Evolutionary conservation across 805 yeast species (phyloP), one percentile per base, ranked within the genome.

Genomic region (Yamadazyma ubonensis): DNA sequence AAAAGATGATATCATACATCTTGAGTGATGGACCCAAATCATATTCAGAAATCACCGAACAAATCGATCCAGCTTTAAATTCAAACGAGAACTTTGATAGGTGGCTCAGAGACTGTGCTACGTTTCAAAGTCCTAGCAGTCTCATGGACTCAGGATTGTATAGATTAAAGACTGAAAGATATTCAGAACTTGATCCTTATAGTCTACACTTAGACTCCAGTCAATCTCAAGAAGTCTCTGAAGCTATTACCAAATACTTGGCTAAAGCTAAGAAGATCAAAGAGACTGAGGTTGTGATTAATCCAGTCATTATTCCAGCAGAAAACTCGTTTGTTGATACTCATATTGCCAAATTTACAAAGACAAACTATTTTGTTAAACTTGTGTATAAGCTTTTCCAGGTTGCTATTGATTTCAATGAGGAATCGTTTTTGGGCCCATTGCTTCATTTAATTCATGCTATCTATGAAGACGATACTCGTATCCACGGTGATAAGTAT

Each of bases 391-490:
- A 81, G 50, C 56, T 79, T n/a, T 59, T 85, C 11, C 76, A 75
- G 37, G 67, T 68, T 28, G 70, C 85, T 0, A 60, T 81, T 16
- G 71, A 70, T 35, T 59, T 65, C 0, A 67, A 70, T 1, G 75
- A 78, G 38, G 83, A 81, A 39, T 63, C 76, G 0, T 81, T 67
- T 50, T 58, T 83, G 25, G 75, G 79, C 12, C 79, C 77, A 30
- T 52, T 81, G n/a, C 65, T 86, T 27, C 93, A 85, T 55, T 65
- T 86, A 36, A 47, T 83, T 2, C 88, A 85, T 61, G 90, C 86
- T 5, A 65, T 81, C 6, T 52, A 84, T 14, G 51, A 64, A 20
- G 83, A 80, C 52, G 72, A 71, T 38, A 79, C 73, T 43, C 33
- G 49, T 19, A 46, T 64, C 2, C 57, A 67, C 46, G 82, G 79